Percentiles rank a stretch among this genome's conserved stretches.
These are phyloP conservation scores for Starmerella gropengiesseri DNA, from an alignment of 805 yeast species.

Conservation along the genomic window DNA sequence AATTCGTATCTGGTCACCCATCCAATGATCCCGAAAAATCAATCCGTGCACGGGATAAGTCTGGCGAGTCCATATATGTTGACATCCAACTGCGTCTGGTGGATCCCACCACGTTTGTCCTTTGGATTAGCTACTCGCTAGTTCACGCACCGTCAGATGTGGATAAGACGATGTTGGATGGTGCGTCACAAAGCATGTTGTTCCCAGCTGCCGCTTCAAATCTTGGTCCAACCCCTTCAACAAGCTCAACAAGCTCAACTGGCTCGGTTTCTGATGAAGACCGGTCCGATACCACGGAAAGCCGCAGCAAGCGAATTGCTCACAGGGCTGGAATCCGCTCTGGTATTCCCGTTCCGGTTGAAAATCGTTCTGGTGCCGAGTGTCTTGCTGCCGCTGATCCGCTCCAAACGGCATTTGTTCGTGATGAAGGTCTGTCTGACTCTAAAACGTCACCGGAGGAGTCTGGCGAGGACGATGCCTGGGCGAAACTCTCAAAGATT, in stretches of 20 bases:
- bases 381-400: no score
- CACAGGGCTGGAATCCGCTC: no score
- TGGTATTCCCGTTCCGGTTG: no score
- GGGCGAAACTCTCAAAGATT: constrained; percentile 24
- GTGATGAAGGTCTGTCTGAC: no score
- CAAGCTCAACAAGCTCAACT: neutral
- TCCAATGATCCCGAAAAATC: constrained; percentile 16
- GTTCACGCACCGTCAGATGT: neutral
- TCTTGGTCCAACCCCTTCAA: neutral
- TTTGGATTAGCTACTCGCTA: constrained; percentile 77
- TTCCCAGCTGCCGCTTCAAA: constrained; percentile 3
- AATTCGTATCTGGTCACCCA: constrained; percentile 31
- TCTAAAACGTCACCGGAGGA: neutral
- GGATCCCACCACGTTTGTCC: constrained; percentile 43
- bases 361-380: no score
- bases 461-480: constrained; percentile 1
- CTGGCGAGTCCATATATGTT: constrained; percentile 49
- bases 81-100: constrained; percentile 76
- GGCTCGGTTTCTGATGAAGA: neutral
- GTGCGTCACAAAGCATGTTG: constrained; percentile 9
- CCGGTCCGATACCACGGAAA: neutral
- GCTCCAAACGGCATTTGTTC: no score
- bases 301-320: no score
- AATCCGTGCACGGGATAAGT: constrained; percentile 48
- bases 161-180: neutral